Evolutionary conservation across 495 filamentous ascomycete species (phyloP).

Genomic region (Penicillium flavigenum): DNA sequence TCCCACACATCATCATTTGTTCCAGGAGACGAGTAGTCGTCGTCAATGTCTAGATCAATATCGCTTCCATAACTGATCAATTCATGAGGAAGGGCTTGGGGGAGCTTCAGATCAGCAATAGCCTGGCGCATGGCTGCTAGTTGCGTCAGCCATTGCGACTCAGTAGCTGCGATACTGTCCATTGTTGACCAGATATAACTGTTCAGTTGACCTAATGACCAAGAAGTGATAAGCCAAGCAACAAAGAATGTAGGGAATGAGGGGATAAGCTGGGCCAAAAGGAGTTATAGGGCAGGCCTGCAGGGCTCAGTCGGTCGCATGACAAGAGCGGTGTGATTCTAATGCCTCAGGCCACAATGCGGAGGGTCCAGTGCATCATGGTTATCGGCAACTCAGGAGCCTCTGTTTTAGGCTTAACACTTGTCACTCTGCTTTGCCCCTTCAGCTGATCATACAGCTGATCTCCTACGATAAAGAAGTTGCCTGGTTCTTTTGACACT

Average conservation of each 20-base stretch:
- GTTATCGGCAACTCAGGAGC: slow-evolving; percentile 14
- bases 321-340: slow-evolving; percentile 12
- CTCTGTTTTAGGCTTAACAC: slow-evolving; percentile 1
- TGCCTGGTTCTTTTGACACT: not conserved
- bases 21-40: slow-evolving; percentile 58
- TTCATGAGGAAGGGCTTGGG: slow-evolving; percentile 42
- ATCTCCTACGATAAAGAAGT: not conserved
- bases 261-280: slow-evolving; percentile 11
- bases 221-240: not conserved
- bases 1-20: slow-evolving; percentile 87
- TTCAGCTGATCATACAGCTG: not conserved
- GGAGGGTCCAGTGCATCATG: slow-evolving; percentile 15
- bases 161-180: slow-evolving; percentile 38
- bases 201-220: not conserved
- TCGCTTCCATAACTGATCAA: slow-evolving; percentile 54
- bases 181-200: slow-evolving; percentile 22
- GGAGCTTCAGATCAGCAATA: slow-evolving; percentile 65
- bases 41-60: slow-evolving; percentile 59
- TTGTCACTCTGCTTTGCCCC: slow-evolving; percentile 12
- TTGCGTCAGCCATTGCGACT: slow-evolving; percentile 70
- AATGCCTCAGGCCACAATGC: slow-evolving; percentile 7
- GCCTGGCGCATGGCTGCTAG: slow-evolving; percentile 70
- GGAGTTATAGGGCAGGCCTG: slow-evolving; percentile 17
- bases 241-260: not conserved
- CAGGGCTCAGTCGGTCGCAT: slow-evolving; percentile 16